These are phyloP conservation scores for Trametes coccinea DNA, from an alignment of 768 basidiomycete genomes.

Conservation along the genomic window DNA sequence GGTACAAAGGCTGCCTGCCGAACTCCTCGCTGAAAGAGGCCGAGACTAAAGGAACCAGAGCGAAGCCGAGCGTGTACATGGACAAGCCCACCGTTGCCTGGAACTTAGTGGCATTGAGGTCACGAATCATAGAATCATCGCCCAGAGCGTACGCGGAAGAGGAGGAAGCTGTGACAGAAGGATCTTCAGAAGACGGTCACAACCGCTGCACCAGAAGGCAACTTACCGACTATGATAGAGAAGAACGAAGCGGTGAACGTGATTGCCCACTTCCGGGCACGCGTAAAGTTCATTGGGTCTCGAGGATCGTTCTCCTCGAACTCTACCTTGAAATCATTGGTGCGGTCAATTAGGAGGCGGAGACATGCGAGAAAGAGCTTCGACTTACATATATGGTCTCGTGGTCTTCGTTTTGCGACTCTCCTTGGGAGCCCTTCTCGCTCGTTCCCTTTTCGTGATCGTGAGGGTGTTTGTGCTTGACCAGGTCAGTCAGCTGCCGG, in stretches of 20 bases:
- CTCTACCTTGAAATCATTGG: conserved; percentile 32
- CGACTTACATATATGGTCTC: conserved; percentile 28
- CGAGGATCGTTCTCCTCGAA: conserved; percentile 35
- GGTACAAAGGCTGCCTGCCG: conserved; percentile 61
- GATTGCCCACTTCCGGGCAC: conserved; percentile 39
- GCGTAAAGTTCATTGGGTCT: conserved; percentile 36
- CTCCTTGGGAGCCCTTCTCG: conserved; percentile 1
- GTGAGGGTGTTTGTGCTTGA: conserved; percentile 28
- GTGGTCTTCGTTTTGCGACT: conserved; percentile 5
- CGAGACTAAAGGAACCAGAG: conserved; percentile 60
- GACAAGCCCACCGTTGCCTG: conserved; percentile 39
- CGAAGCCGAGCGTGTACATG: conserved; percentile 62
- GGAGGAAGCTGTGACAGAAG: conserved; percentile 42
- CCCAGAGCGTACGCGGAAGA: conserved; percentile 58
- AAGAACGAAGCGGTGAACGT: conserved; percentile 48
- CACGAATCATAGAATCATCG: conserved; percentile 52
- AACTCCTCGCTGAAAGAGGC: conserved; percentile 76
- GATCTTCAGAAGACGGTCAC: neutral
- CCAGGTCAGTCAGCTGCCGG: conserved; percentile 35
- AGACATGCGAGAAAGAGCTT: neutral
- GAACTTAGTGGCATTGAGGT: conserved; percentile 36
- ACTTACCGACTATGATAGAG: conserved; percentile 49
- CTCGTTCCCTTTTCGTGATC: conserved; percentile 12
- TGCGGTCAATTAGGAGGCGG: neutral
- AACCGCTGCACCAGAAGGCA: neutral